phyloP scores from a whole-genome alignment of 345 rosid genomes.

The Rhizophora mangle region DNA sequence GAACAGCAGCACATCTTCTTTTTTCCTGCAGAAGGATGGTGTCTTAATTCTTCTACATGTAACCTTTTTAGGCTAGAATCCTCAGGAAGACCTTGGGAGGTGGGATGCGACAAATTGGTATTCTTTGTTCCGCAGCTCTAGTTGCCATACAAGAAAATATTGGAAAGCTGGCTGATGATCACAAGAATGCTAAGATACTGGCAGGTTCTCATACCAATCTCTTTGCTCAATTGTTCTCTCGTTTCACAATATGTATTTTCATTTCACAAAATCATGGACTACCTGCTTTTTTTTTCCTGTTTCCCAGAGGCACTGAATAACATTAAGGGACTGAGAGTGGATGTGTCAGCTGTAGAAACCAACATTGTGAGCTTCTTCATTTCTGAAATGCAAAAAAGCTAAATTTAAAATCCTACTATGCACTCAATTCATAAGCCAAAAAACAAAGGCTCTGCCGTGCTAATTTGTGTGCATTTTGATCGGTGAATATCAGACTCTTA shows the following conservation, averaged over 20 bases:
- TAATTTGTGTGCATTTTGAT: no score
- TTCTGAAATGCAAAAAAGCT: conserved; percentile 1
- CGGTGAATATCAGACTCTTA: no score
- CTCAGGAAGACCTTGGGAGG: conserved; percentile 92
- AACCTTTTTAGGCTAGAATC: conserved; percentile 59
- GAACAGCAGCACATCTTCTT: conserved; percentile 1
- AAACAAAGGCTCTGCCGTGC: no score
- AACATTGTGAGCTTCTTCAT: conserved; percentile 62
- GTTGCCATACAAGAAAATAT: conserved; percentile 68
- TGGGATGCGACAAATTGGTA: conserved; percentile 89
- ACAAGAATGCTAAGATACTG: conserved; percentile 68
- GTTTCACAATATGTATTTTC: neutral
- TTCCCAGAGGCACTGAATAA: conserved; percentile 62
- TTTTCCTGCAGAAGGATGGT: no score
- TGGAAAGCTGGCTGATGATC: conserved; percentile 67
- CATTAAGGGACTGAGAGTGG: conserved; percentile 64
- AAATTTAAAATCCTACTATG: neutral
- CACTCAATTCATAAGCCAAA: no score
- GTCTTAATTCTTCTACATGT: no score
- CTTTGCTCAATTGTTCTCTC: neutral
- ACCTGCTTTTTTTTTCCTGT: neutral
- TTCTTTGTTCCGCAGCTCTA: conserved; percentile 80
- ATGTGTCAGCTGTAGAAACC: conserved; percentile 72
- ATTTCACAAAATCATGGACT: conserved; percentile 1
- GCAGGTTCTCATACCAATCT: conserved; percentile 49